Percentiles rank a stretch among this genome's conserved stretches.
These are phyloP conservation scores for Talaromyces marneffei DNA, from an alignment of 2,329 filamentous ascomycete species.

Conservation along the genomic window DNA sequence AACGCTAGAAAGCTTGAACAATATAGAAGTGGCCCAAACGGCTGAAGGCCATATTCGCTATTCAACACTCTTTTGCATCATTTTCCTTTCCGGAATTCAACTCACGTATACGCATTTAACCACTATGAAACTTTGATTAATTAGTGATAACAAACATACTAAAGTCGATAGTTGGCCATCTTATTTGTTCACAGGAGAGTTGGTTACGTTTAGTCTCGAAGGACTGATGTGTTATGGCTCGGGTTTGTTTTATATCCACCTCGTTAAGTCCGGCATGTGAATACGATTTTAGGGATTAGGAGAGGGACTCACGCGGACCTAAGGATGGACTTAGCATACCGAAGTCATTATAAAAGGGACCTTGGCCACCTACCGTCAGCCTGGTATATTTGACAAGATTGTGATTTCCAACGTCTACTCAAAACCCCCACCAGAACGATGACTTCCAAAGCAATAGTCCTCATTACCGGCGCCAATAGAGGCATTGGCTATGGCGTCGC, in stretches of 20 bases:
- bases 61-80: too few species aligned
- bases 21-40: too few species aligned
- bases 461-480: slow-evolving; percentile 7
- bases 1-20: too few species aligned
- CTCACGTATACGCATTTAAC: too few species aligned
- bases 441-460: not conserved
- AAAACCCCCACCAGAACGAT: not conserved
- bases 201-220: not conserved
- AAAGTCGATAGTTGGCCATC: not conserved
- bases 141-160: not conserved
- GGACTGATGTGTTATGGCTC: not conserved
- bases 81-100: too few species aligned
- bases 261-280: not conserved
- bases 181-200: not conserved
- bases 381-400: not conserved
- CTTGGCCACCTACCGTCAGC: not conserved
- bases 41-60: too few species aligned
- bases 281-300: not conserved
- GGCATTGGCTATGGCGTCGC: slow-evolving; percentile 7
- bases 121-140: not conserved
- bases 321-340: not conserved
- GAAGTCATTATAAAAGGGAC: not conserved
- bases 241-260: not conserved
- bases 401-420: not conserved
- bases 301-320: not conserved